Conservation (phyloP, 1,139 yeast species). For the Pichia sp. region DNA sequence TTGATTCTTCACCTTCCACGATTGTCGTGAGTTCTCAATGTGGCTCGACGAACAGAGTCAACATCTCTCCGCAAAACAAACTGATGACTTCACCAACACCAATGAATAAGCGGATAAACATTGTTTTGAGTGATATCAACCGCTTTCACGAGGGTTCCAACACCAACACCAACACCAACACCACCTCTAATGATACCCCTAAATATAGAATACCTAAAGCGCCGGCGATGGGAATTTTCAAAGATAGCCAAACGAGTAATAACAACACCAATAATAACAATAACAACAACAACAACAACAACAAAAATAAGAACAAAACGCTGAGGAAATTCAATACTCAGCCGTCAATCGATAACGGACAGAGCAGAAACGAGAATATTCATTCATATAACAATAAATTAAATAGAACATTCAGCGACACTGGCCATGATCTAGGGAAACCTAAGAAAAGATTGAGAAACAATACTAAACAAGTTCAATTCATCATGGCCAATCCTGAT, state of each 20-base stretch:
- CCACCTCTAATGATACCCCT: too few relatives aligned
- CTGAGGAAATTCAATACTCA: neutral
- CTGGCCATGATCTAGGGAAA: neutral
- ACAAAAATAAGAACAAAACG: neutral
- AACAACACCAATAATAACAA: neutral
- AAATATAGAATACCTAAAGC: neutral
- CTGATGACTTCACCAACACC: constrained; percentile 14
- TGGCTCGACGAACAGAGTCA: constrained; percentile 2
- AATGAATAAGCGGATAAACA: constrained; percentile 3
- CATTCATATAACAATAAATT: neutral
- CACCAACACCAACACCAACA: neutral
- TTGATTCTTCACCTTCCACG: constrained; percentile 15
- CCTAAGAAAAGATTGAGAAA: constrained; percentile 1
- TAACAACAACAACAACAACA: neutral
- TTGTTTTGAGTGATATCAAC: neutral
- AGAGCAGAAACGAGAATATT: neutral
- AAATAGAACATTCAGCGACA: neutral
- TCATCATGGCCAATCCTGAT: constrained; percentile 13
- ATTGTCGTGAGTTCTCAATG: constrained; percentile 11
- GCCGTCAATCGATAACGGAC: neutral
- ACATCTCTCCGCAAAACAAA: neutral
- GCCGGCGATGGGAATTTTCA: constrained; percentile 11
- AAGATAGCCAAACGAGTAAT: neutral
- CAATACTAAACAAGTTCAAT: constrained; percentile 5
- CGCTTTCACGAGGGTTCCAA: neutral